Percentiles rank a stretch among this genome's conserved stretches.
phyloP scores from a whole-genome alignment of 805 yeast species.

The Saccharomyces eubayanus region DNA sequence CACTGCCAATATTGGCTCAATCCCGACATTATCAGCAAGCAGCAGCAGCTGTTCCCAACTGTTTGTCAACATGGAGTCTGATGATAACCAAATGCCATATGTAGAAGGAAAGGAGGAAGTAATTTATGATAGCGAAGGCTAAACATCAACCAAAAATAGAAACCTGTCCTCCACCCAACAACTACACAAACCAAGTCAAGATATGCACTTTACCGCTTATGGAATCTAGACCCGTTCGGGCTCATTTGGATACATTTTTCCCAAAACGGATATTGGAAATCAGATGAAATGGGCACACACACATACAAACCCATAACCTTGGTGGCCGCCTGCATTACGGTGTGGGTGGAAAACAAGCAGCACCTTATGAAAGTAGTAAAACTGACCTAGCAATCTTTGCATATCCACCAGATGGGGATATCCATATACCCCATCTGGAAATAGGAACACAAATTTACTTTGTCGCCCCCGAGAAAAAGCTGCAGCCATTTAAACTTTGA shows the following conservation, averaged over 20 bases:
- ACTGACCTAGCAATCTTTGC: neutral
- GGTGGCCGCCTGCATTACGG: too few relatives aligned
- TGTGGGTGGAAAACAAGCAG: neutral
- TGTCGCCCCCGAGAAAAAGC: neutral
- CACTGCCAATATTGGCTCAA: neutral
- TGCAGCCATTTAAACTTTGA: neutral
- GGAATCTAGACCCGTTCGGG: neutral
- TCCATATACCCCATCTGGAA: neutral
- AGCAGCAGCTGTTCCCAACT: neutral
- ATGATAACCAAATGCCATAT: neutral
- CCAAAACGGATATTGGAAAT: neutral
- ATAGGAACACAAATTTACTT: neutral
- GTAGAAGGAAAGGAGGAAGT: slow-evolving; percentile 5
- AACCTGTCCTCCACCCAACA: neutral
- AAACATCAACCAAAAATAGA: neutral
- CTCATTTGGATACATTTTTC: neutral
- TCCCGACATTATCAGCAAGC: neutral
- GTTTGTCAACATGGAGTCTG: neutral
- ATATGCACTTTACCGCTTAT: neutral
- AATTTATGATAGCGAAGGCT: slow-evolving; percentile 16
- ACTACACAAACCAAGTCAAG: neutral
- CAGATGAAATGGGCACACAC: neutral
- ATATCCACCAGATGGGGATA: neutral
- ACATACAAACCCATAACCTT: neutral
- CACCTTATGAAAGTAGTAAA: neutral